A percentile compares a stretch with the other conserved stretches of the same genome.
These are phyloP conservation scores for Thalassiosira hispida DNA, from an alignment of 352 stramenopile genomes.

Conservation along the genomic window DNA sequence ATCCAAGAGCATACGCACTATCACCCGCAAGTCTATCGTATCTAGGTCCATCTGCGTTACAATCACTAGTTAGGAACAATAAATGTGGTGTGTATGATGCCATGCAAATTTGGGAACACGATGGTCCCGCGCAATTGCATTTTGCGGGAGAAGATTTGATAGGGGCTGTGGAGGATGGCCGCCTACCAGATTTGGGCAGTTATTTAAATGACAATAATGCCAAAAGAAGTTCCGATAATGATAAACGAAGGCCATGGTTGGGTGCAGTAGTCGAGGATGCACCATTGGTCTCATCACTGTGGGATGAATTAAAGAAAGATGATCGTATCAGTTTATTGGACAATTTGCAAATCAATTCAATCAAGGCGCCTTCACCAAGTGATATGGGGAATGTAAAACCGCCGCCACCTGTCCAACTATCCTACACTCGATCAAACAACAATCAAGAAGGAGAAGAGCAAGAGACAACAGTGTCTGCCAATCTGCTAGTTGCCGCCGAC, in stretches of 20 bases:
- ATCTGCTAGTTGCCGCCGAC: slow-evolving; percentile 77
- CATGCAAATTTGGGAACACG: slow-evolving; percentile 83
- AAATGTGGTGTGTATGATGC: slow-evolving; percentile 69
- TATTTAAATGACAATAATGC: not conserved
- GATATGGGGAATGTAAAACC: slow-evolving; percentile 38
- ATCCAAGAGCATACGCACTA: slow-evolving; percentile 77
- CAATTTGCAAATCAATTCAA: slow-evolving; percentile 48
- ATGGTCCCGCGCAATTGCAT: slow-evolving; percentile 69
- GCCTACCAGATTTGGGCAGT: slow-evolving; percentile 40
- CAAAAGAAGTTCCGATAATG: not conserved
- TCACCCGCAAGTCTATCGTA: slow-evolving; percentile 72
- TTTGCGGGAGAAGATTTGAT: slow-evolving; percentile 72
- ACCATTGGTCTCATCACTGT: slow-evolving; percentile 61
- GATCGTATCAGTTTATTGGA: slow-evolving; percentile 51
- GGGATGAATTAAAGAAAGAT: slow-evolving; percentile 56
- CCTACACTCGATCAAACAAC: slow-evolving; percentile 10
- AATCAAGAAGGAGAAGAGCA: slow-evolving; percentile 3
- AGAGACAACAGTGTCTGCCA: slow-evolving; percentile 31
- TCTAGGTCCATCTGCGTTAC: slow-evolving; percentile 49
- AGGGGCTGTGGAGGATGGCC: slow-evolving; percentile 31
- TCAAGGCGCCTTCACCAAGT: slow-evolving; percentile 31
- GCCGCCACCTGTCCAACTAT: slow-evolving; percentile 41
- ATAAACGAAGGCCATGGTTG: slow-evolving; percentile 46
- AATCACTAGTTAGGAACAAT: slow-evolving; percentile 34
- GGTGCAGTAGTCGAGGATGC: slow-evolving; percentile 76